phyloP scores from a whole-genome alignment of 2,329 filamentous ascomycete genomes.

The Cytospora paraplurivora region DNA sequence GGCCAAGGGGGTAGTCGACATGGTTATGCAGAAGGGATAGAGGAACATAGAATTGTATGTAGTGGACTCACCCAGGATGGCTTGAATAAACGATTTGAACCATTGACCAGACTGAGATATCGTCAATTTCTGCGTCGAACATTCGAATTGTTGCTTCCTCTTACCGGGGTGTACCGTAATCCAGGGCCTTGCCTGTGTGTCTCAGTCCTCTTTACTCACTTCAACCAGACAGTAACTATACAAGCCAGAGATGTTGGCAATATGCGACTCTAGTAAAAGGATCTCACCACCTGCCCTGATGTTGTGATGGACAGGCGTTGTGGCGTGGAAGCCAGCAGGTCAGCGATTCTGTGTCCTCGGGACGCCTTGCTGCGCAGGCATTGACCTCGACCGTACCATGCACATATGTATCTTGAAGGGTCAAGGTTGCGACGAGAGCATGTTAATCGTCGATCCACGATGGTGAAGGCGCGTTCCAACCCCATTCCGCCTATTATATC shows the following conservation, averaged over 20 bases:
- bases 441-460: neutral
- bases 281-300: neutral
- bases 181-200: neutral
- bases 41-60: constrained; percentile 7
- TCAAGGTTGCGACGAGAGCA: neutral
- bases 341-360: neutral
- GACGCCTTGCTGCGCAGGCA: neutral
- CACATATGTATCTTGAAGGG: neutral
- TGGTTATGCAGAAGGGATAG: constrained; percentile 12
- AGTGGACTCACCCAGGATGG: constrained; percentile 16
- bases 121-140: constrained; percentile 9
- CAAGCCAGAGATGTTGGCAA: neutral
- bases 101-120: constrained; percentile 12
- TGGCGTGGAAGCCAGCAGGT: neutral
- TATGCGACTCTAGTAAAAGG: neutral
- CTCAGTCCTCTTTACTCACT: neutral
- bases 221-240: neutral
- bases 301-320: neutral
- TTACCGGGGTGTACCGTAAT: neutral
- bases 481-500: too few relatives aligned
- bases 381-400: neutral
- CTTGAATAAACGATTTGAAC: constrained; percentile 5
- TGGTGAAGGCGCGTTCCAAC: neutral
- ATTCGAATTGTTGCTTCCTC: constrained; percentile 7
- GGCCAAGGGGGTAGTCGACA: constrained; percentile 16